A percentile compares a stretch with the other conserved stretches of the same genome.
These are phyloP conservation scores for Conticribra guillardii DNA, from an alignment of 108 stramenopile genomes.

Conservation along the genomic window DNA sequence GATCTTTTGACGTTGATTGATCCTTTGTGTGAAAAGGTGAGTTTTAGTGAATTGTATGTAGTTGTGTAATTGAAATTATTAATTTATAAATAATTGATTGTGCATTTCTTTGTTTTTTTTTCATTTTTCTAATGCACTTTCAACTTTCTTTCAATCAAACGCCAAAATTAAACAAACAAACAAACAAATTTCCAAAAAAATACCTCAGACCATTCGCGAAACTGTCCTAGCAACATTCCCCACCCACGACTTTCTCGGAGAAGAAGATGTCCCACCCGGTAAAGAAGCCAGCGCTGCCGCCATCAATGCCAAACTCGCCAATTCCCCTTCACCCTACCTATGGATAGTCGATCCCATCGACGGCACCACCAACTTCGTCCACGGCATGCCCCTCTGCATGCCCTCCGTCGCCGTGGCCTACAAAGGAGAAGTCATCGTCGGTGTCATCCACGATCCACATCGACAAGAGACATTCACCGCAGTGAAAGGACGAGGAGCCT, in stretches of 20 bases:
- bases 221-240: slow-evolving; percentile 67
- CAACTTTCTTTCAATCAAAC: too few species aligned
- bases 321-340: slow-evolving; percentile 40
- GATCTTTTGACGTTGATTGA: slow-evolving; percentile 92
- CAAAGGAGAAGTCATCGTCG: slow-evolving; percentile 75
- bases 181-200: not conserved
- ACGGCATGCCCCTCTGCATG: slow-evolving; percentile 80
- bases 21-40: slow-evolving; percentile 80
- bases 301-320: slow-evolving; percentile 51
- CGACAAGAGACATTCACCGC: slow-evolving; percentile 85
- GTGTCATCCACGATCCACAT: slow-evolving; percentile 89
- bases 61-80: not conserved
- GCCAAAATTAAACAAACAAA: too few species aligned
- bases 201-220: slow-evolving; percentile 45
- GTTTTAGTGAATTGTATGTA: not conserved
- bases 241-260: slow-evolving; percentile 80
- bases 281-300: slow-evolving; percentile 78
- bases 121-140: too few species aligned
- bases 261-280: slow-evolving; percentile 88
- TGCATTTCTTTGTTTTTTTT: too few species aligned
- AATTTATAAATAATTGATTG: too few species aligned
- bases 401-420: slow-evolving; percentile 84
- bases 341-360: slow-evolving; percentile 82
- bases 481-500: slow-evolving; percentile 71
- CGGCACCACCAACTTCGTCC: slow-evolving; percentile 77